Conservation (phyloP, 2,329 filamentous ascomycete species). For the Nannizziopsis barbatae region DNA sequence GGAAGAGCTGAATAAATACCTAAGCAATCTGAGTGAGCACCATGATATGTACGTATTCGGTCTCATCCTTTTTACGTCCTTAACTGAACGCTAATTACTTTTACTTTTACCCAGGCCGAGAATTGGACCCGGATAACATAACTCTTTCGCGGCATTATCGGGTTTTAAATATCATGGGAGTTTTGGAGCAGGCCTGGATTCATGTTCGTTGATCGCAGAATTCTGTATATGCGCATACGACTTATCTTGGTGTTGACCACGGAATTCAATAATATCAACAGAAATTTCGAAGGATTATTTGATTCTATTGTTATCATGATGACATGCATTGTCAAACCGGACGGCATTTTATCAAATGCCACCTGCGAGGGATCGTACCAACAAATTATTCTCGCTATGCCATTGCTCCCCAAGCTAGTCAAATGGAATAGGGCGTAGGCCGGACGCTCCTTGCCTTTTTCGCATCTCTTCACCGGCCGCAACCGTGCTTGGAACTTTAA, state of each 20-base stretch:
- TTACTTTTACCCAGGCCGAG: slow-evolving; percentile 24
- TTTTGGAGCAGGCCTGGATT: background rate
- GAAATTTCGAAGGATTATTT: too few species aligned
- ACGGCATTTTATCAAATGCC: background rate
- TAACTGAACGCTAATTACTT: background rate
- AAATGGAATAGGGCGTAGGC: slow-evolving; percentile 50
- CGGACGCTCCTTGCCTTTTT: slow-evolving; percentile 55
- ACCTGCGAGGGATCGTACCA: background rate
- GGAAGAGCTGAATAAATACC: slow-evolving; percentile 86
- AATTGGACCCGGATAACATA: slow-evolving; percentile 23
- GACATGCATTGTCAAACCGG: background rate
- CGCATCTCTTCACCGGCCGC: slow-evolving; percentile 81
- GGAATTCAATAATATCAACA: too few species aligned
- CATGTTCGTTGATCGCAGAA: background rate
- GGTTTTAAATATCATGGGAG: background rate
- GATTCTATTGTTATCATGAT: too few species aligned
- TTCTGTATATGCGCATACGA: too few species aligned
- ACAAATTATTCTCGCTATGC: background rate
- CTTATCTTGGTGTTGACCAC: too few species aligned
- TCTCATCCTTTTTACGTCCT: background rate
- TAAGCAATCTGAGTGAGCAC: slow-evolving; percentile 86
- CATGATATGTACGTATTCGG: slow-evolving; percentile 71
- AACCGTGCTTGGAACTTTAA: slow-evolving; percentile 88
- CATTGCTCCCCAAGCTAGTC: slow-evolving; percentile 24
- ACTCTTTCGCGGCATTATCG: too few species aligned